Base-by-base conservation (phyloP, 352 stramenopile genomes). In the Pythium folliculosum region DNA sequence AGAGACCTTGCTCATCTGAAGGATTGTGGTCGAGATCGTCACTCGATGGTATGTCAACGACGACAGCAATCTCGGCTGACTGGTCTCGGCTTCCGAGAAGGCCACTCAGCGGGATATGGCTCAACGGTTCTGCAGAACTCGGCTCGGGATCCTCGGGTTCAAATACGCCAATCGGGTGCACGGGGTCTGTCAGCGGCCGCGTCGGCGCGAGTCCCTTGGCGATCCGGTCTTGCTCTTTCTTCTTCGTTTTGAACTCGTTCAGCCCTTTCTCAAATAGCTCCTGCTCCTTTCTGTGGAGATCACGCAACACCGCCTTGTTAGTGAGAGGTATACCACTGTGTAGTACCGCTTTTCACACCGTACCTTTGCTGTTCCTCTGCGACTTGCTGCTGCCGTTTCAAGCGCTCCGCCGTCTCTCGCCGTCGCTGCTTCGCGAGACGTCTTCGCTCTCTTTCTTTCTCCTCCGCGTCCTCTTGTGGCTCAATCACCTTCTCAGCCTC, bases 221-320 rank as follows among this genome's bases (percentile, higher is more conserved):
- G 10, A 84, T 74, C 1, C 80, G 75, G 63, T 93, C 80, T 23
- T 90, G 65, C 47, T 86, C 78, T n/a, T 75, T 75, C 32, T 82
- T 73, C n/a, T 78, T 83, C n/a, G 50, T 81, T 44, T 86, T 90
- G 71, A 84, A 84, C 2, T 70, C 70, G 43, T 75, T 69, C 8
- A 91, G 70, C 2, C 80, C 77, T 61, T 81, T 73, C 35, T 89
- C 72, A 32, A 86, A 78, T 12, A 76, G 60, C 52, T 90, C 80
- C 49, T 75, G 54, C 16, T 89, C 73, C 60, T 78, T 79, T 16
- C 84, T 92, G 30, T 4, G 17, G 14, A 19, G 43, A 16, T 21
- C 10, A 23, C 17, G 47, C 40, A 59, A 27, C 44, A 35, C 1
- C 14, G 32, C 7, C 13, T 22, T 44, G 32, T 51, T 32, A 67